Percentiles rank a stretch among this genome's conserved stretches.
Conservation (phyloP, 2,329 filamentous ascomycete species). For the Beauveria sp. region DNA sequence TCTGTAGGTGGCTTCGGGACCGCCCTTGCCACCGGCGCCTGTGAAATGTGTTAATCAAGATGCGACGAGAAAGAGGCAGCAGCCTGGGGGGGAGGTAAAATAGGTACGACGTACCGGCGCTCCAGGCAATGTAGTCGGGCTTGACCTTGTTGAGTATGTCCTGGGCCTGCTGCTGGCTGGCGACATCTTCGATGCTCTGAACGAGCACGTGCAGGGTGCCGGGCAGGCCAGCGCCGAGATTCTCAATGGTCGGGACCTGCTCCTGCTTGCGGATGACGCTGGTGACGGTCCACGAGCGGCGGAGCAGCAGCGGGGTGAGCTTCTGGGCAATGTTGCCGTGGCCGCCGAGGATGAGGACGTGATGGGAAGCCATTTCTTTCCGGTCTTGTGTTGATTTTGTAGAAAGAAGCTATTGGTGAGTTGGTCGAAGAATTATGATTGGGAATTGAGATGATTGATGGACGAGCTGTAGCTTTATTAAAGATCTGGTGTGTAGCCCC, state of each 20-base stretch:
- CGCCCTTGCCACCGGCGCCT: slow-evolving; percentile 55
- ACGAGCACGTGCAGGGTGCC: slow-evolving; percentile 64
- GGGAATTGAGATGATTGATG: background rate
- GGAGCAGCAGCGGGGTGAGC: slow-evolving; percentile 68
- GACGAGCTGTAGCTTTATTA: too few species aligned
- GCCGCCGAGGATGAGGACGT: slow-evolving; percentile 69
- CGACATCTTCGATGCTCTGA: slow-evolving; percentile 63
- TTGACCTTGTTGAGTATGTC: slow-evolving; percentile 53
- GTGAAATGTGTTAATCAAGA: background rate
- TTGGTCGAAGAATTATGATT: too few species aligned
- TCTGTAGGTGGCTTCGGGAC: slow-evolving; percentile 44
- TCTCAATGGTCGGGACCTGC: slow-evolving; percentile 57
- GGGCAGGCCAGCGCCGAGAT: slow-evolving; percentile 48
- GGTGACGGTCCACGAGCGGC: slow-evolving; percentile 68
- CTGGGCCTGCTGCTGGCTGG: slow-evolving; percentile 53
- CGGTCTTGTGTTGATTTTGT: background rate
- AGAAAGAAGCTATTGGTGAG: too few species aligned
- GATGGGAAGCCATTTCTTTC: slow-evolving; percentile 26
- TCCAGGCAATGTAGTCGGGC: slow-evolving; percentile 62
- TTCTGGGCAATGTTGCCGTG: slow-evolving; percentile 72
- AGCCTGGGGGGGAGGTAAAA: background rate
- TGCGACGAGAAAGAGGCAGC: too few species aligned
- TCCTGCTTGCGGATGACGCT: slow-evolving; percentile 68
- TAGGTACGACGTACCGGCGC: slow-evolving; percentile 43
- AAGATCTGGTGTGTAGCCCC: background rate